Evolutionary conservation across 768 basidiomycete species (phyloP).

Genomic region (Symmetrospora coprosmae): DNA sequence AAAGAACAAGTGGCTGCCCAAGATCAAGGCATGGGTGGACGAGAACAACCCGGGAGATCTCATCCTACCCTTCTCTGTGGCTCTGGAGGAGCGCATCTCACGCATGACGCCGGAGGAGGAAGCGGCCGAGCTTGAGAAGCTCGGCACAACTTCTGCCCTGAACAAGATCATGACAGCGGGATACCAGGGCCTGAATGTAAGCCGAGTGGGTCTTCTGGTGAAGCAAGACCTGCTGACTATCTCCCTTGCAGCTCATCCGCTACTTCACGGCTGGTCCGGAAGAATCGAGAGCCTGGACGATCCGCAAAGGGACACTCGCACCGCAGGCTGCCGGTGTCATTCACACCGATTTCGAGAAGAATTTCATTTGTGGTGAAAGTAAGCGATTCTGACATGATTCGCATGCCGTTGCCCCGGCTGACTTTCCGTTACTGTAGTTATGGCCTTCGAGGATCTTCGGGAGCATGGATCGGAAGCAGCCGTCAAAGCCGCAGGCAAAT

Average conservation of each 20-base stretch:
- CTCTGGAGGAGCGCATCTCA: conserved; percentile 78
- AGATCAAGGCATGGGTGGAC: conserved; percentile 65
- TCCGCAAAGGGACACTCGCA: conserved; percentile 81
- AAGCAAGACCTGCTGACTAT: background rate
- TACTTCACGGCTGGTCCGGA: conserved; percentile 96
- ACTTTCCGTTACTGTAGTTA: conserved; percentile 93
- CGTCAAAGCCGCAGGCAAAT: conserved; percentile 57
- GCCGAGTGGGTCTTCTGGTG: conserved; percentile 31
- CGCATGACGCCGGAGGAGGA: conserved; percentile 44
- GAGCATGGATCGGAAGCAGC: conserved; percentile 78
- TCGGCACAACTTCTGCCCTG: conserved; percentile 52
- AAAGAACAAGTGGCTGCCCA: conserved; percentile 80
- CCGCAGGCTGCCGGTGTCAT: conserved; percentile 97
- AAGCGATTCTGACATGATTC: background rate
- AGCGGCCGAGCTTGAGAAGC: conserved; percentile 58
- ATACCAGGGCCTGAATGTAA: conserved; percentile 67
- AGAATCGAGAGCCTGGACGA: conserved; percentile 97
- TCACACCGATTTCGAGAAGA: conserved; percentile 45
- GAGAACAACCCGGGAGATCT: conserved; percentile 87
- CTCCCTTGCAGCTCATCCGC: conserved; percentile 54
- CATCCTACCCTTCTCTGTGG: conserved; percentile 91
- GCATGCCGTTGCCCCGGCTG: background rate
- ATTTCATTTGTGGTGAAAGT: background rate
- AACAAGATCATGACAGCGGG: conserved; percentile 92
- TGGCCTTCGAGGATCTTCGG: conserved; percentile 75